These are phyloP conservation scores for Trypanosoma avium DNA, from an alignment of 208 protist species.

Conservation along the genomic window DNA sequence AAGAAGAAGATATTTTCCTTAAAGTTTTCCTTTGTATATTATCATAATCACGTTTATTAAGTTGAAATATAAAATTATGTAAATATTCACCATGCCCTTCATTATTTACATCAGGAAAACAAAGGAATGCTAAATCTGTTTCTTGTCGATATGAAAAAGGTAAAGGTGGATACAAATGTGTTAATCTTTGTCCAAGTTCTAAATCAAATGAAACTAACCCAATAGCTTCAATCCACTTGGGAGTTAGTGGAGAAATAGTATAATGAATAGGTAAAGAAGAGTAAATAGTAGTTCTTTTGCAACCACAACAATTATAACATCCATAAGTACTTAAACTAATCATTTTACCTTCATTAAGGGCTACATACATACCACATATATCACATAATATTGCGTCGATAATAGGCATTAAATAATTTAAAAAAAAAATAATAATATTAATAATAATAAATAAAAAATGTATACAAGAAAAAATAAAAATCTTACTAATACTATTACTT, in stretches of 20 bases:
- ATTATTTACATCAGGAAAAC: conserved; percentile 31
- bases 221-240: conserved; percentile 32
- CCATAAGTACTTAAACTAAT: background rate
- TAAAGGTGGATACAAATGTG: conserved; percentile 29
- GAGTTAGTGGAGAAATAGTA: conserved; percentile 8
- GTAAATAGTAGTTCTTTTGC: background rate
- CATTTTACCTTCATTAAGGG: background rate
- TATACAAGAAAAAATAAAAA: no score
- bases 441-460: background rate
- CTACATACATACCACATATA: conserved; percentile 7
- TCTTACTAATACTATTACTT: no score
- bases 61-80: conserved; percentile 27
- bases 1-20: background rate
- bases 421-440: background rate
- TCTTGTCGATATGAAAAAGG: conserved; percentile 23
- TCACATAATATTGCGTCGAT: conserved; percentile 1
- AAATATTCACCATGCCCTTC: conserved; percentile 8
- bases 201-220: conserved; percentile 35
- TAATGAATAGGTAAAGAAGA: background rate
- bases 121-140: conserved; percentile 33
- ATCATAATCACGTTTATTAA: conserved; percentile 16
- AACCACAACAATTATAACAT: background rate
- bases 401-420: conserved; percentile 9
- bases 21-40: conserved; percentile 2
- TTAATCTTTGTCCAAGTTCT: conserved; percentile 23